phyloP scores from a whole-genome alignment of 495 filamentous ascomycete genomes.

The Jackrogersella minutella region DNA sequence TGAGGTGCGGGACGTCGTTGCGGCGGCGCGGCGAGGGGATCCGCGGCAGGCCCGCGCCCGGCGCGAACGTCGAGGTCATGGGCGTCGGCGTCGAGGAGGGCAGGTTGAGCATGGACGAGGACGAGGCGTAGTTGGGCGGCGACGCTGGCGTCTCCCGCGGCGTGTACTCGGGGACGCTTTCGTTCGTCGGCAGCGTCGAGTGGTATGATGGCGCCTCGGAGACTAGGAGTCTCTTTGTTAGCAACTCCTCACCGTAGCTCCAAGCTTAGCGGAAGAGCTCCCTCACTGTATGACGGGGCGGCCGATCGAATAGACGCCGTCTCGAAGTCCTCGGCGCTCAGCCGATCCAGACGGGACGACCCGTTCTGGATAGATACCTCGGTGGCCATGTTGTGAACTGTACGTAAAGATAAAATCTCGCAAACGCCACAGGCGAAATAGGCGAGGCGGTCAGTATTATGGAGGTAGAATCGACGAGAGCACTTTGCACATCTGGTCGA shows the following conservation, averaged over 20 bases:
- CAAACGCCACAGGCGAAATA: slow-evolving; percentile 3
- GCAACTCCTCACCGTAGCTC: background rate
- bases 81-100: slow-evolving; percentile 27
- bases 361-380: slow-evolving; percentile 43
- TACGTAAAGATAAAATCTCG: slow-evolving; percentile 18
- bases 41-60: slow-evolving; percentile 49
- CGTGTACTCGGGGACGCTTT: slow-evolving; percentile 54
- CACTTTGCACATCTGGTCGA: slow-evolving; percentile 29
- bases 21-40: slow-evolving; percentile 45
- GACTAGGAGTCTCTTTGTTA: slow-evolving; percentile 42
- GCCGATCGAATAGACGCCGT: slow-evolving; percentile 62
- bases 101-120: slow-evolving; percentile 34
- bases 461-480: slow-evolving; percentile 32
- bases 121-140: slow-evolving; percentile 17
- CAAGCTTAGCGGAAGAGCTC: background rate
- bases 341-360: slow-evolving; percentile 40
- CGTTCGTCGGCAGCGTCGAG: slow-evolving; percentile 49
- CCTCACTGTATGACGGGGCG: slow-evolving; percentile 61
- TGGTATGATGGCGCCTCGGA: slow-evolving; percentile 60
- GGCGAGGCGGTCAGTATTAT: slow-evolving; percentile 12
- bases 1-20: slow-evolving; percentile 44
- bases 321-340: slow-evolving; percentile 57
- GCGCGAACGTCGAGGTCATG: slow-evolving; percentile 42
- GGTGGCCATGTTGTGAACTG: slow-evolving; percentile 36
- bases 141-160: slow-evolving; percentile 40